Base-by-base conservation (phyloP, 2,329 filamentous ascomycete species). In the Exophiala alcalophila region DNA sequence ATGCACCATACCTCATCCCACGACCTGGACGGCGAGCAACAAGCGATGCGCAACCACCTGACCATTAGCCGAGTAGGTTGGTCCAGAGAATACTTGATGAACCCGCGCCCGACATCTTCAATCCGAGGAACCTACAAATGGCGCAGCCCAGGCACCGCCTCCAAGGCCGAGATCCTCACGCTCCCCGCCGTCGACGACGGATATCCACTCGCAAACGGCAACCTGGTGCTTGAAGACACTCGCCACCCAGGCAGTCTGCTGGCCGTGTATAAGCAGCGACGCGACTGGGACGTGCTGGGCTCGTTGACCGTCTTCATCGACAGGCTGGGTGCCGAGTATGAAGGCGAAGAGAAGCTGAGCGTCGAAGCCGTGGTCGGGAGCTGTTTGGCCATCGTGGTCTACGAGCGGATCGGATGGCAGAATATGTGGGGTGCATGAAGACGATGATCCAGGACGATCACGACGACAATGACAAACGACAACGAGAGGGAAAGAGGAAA, bases 231-330 rank as follows among this genome's bases (percentile, higher is more conserved):
- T 8, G 40, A 47, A 18, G 40, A 47, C 28, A 4, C 30, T 8
- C 24, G 40, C 2, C n/a, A n/a, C n/a, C n/a, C n/a, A n/a, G 44
- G 20, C 12, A 21, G 11, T 0, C 25, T 47, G 9, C 32, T 47
- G 15, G 48, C 48, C 6, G 44, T 47, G 21, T 50, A 50, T 24
- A 50, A 45, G 23, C 48, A 50, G 29, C 29, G 48, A 24, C 39
- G 48, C 9, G 48, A 50, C 24, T 40, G 26, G 8, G 10, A 35
- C 16, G 36, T 44, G 7, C 23, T 50, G 12, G 48, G 48, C 11
- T 24, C 25, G 3, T 25, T 50, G 25, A 41, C 36, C 10, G 29
- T 50, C 10, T 50, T 50, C 24, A 21, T 29, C 27, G 28, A 20
- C 18, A n/a, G n/a, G n/a, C 10, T 14, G 15, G 16, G 10, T 11